Evolutionary conservation across 805 yeast genomes (phyloP).

Genomic region (Vanderwaltozyma yarrowii): DNA sequence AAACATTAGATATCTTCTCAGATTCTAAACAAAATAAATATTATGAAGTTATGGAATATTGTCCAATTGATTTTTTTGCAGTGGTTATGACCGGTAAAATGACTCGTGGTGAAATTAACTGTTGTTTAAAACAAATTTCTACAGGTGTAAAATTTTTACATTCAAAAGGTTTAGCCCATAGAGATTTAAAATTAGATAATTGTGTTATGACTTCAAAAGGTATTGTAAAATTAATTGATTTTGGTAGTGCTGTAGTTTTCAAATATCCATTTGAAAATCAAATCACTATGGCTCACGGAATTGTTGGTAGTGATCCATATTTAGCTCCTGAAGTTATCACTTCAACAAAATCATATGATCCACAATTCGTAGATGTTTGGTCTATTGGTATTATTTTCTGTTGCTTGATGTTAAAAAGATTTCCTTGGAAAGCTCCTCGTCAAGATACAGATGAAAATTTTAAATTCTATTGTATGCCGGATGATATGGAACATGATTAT

Average conservation of each 20-base stretch:
- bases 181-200: constrained; percentile 75
- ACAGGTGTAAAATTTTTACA: constrained; percentile 68
- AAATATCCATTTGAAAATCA: constrained; percentile 62
- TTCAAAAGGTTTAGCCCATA: constrained; percentile 68
- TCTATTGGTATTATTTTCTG: constrained; percentile 76
- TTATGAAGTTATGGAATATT: constrained; percentile 77
- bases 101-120: constrained; percentile 73
- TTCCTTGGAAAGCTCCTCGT: constrained; percentile 83
- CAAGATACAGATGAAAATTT: constrained; percentile 54
- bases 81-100: constrained; percentile 80
- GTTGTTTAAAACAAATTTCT: constrained; percentile 66
- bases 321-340: constrained; percentile 72
- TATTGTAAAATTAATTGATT: constrained; percentile 67
- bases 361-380: constrained; percentile 76
- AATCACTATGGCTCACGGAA: constrained; percentile 55
- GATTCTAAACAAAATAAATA: constrained; percentile 56
- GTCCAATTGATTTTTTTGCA: constrained; percentile 76
- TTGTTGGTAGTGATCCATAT: constrained; percentile 81
- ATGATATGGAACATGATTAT: constrained; percentile 73
- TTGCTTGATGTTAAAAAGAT: constrained; percentile 75
- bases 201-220: constrained; percentile 71
- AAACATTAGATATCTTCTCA: constrained; percentile 57
- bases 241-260: constrained; percentile 77
- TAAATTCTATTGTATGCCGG: constrained; percentile 51
- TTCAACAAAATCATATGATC: constrained; percentile 48